Evolutionary conservation across 2,329 filamentous ascomycete genomes (phyloP).

Genomic region (Cladosporium halotolerans): DNA sequence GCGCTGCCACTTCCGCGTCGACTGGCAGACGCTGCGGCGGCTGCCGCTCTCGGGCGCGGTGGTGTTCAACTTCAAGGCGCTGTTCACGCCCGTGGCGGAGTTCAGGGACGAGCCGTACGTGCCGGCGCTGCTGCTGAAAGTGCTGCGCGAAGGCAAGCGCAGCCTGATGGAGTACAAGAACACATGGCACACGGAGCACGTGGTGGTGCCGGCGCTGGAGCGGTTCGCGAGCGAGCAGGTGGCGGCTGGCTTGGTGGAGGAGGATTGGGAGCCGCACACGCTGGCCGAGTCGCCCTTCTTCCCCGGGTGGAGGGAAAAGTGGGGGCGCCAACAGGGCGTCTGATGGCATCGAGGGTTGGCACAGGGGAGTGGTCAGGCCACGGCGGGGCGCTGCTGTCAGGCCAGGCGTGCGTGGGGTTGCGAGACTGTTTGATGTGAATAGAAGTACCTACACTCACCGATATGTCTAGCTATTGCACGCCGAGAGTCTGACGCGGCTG

Average conservation of each 20-base stretch:
- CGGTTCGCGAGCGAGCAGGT: slow-evolving; percentile 61
- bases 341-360: slow-evolving; percentile 23
- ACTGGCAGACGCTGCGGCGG: slow-evolving; percentile 81
- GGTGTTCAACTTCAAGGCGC: slow-evolving; percentile 82
- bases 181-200: slow-evolving; percentile 73
- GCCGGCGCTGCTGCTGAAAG: slow-evolving; percentile 60
- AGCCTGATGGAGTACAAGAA: slow-evolving; percentile 72
- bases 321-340: slow-evolving; percentile 59
- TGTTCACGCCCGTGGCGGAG: slow-evolving; percentile 69
- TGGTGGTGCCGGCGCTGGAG: slow-evolving; percentile 59
- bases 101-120: slow-evolving; percentile 68
- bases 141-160: slow-evolving; percentile 65
- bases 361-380: background rate
- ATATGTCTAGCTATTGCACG: no score
- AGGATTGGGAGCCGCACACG: slow-evolving; percentile 61
- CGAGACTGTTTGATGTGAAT: no score
- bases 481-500: no score
- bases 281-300: slow-evolving; percentile 72
- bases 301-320: slow-evolving; percentile 69
- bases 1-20: slow-evolving; percentile 65
- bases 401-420: no score
- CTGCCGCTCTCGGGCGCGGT: slow-evolving; percentile 69
- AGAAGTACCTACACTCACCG: no score
- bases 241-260: slow-evolving; percentile 52
- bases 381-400: no score